These are phyloP conservation scores for Chrysanthemum seticuspe DNA, from an alignment of 129 eudicot species.

Conservation along the genomic window DNA sequence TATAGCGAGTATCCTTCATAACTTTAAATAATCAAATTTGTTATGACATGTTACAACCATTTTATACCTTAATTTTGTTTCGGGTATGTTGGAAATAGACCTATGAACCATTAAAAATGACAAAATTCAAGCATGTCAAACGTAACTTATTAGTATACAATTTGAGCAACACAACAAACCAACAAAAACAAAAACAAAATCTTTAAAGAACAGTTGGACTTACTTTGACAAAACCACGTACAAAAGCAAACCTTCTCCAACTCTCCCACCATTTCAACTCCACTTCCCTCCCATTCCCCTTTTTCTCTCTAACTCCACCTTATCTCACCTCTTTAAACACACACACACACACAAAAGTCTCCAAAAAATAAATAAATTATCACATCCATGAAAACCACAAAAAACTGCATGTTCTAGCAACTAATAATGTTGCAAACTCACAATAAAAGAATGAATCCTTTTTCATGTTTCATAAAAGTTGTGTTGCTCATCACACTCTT, in stretches of 20 bases:
- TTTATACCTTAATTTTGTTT: slow-evolving; percentile 3
- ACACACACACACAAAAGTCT: slow-evolving; percentile 11
- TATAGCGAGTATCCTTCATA: no score
- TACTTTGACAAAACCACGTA: slow-evolving; percentile 18
- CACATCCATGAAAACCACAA: slow-evolving; percentile 25
- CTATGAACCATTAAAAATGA: not conserved
- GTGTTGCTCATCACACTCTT: slow-evolving; percentile 34
- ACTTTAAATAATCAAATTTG: not conserved
- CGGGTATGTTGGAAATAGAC: slow-evolving; percentile 16
- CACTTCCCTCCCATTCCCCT: slow-evolving; percentile 33
- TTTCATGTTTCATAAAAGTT: slow-evolving; percentile 23
- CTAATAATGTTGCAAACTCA: not conserved
- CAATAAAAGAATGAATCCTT: slow-evolving; percentile 39
- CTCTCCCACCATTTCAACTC: slow-evolving; percentile 39
- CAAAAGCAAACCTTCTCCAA: slow-evolving; percentile 28
- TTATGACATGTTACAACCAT: slow-evolving; percentile 7
- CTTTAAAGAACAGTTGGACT: slow-evolving; percentile 7
- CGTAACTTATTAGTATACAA: not conserved
- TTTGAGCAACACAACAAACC: slow-evolving; percentile 27
- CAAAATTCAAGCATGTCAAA: slow-evolving; percentile 25
- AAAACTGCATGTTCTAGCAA: not conserved
- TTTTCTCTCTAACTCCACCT: slow-evolving; percentile 25
- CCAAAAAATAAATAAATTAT: not conserved
- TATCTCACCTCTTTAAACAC: slow-evolving; percentile 33
- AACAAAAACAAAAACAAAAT: slow-evolving; percentile 10